Conservation (phyloP, 148 eudicot genomes). For the Drosera capensis region DNA sequence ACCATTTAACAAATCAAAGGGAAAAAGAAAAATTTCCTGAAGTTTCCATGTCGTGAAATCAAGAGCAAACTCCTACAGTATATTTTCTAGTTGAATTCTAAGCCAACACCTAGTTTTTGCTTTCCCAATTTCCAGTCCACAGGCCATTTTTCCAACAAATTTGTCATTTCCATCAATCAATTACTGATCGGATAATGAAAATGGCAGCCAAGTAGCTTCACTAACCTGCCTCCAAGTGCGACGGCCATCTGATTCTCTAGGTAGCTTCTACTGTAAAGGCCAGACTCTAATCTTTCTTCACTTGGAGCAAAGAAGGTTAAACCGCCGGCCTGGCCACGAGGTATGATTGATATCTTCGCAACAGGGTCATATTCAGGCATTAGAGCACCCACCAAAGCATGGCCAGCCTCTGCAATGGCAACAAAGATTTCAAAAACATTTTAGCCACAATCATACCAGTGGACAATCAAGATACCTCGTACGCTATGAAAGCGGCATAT, state of each 20-base stretch:
- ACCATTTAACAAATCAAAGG: too few species aligned
- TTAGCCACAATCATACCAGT: too few species aligned
- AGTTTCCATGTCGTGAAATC: too few species aligned
- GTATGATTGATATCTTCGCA: slow-evolving; percentile 94
- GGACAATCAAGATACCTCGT: too few species aligned
- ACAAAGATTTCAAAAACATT: slow-evolving; percentile 2
- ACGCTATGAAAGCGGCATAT: too few species aligned
- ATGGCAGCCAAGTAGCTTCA: neutral
- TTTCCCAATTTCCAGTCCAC: too few species aligned
- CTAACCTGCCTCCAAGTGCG: slow-evolving; percentile 96
- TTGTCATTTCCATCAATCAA: neutral
- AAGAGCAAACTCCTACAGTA: too few species aligned
- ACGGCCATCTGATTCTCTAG: slow-evolving; percentile 99
- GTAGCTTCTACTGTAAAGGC: slow-evolving; percentile 93
- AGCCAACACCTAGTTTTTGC: too few species aligned
- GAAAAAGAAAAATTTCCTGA: too few species aligned
- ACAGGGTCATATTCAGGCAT: slow-evolving; percentile 99
- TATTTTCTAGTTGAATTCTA: too few species aligned
- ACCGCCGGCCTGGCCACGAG: slow-evolving; percentile 99
- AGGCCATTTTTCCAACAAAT: neutral
- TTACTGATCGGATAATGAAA: neutral
- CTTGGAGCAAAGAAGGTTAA: slow-evolving; percentile 99
- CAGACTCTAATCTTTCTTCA: slow-evolving; percentile 95
- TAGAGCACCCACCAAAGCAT: slow-evolving; percentile 94
- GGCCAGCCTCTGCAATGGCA: slow-evolving; percentile 81